These are phyloP conservation scores for Erodium moschatum DNA, from an alignment of 441 rosid species.

Conservation along the genomic window DNA sequence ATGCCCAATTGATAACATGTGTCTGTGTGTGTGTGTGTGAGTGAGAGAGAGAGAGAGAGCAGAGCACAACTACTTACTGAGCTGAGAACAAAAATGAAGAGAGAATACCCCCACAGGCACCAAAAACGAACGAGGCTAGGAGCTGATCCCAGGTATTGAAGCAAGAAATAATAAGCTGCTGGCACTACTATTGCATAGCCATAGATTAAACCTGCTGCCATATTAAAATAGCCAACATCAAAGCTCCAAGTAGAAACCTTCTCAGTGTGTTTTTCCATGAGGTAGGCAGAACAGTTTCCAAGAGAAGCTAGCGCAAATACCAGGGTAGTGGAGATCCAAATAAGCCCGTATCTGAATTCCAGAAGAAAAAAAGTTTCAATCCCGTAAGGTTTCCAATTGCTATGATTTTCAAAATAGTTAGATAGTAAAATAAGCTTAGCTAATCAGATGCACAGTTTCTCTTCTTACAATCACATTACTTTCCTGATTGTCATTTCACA, in stretches of 20 bases:
- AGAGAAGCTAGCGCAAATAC: conserved; percentile 68
- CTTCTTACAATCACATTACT: not conserved
- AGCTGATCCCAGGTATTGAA: conserved; percentile 63
- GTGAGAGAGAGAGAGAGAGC: conserved; percentile 3
- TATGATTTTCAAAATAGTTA: not conserved
- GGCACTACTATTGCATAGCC: conserved; percentile 74
- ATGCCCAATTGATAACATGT: not conserved
- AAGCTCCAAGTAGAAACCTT: conserved; percentile 58
- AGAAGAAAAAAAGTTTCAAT: conserved; percentile 7
- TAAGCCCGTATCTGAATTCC: conserved; percentile 62
- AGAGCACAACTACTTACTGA: conserved; percentile 42
- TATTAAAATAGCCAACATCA: conserved; percentile 69
- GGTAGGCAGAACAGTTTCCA: conserved; percentile 81
- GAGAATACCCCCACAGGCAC: conserved; percentile 99
- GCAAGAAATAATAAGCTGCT: conserved; percentile 69
- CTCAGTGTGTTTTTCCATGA: conserved; percentile 47
- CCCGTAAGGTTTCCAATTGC: conserved; percentile 8
- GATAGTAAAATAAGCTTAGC: not conserved
- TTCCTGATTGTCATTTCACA: conserved; percentile 1
- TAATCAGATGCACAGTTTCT: not conserved
- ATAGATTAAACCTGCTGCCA: conserved; percentile 53
- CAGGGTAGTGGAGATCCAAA: conserved; percentile 89
- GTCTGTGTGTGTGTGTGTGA: too few species aligned
- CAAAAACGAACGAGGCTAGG: conserved; percentile 72
- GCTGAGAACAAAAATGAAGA: conserved; percentile 53